Evolutionary conservation across 192 early-diverging fungal species (phyloP), one percentile per base, ranked within the genome.

Genomic region (Coemansia furcata): DNA sequence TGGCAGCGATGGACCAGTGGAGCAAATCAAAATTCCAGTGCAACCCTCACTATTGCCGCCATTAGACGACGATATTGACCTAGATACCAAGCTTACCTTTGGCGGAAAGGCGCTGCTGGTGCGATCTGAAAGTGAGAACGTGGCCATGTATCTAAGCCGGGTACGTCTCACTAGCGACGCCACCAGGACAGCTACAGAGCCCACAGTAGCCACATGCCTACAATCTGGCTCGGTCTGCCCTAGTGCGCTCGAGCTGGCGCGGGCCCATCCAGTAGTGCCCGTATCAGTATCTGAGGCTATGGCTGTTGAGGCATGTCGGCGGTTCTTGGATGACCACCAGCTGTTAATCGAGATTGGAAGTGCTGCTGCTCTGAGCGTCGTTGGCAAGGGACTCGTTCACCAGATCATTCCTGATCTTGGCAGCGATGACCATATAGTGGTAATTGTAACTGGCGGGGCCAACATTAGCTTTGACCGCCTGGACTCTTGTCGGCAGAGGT

Each of bases 391-490:
- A 10, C 71, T 90, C 19, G 75, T 89, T 15, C 72, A 81, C 33
- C 87, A 92, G 59, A 86, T 90, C 32, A 52, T 90, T 35, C 88
- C 89, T 0, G 70, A 82, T 19, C 73, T 92, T 11, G 74, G 67
- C 1, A 65, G 73, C 29, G 66, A 82, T 17, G 85, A 86, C 14
- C 81, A 89, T 60, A 80, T 92, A 8, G 89, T 92, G 6, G 80
- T 92, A 12, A 72, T 92, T 37, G 85, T 90, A 36, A 86, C 86
- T 61, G 90, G 90, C 29, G 89, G 90, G 0, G 86, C 86, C 40
- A 87, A 90, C 66, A 86, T 89, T 29, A 85, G 66, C 61, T 76
- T 92, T 42, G 86, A 85, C 7, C 71, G 82, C 47, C 61, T 92
- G 39, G 83, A 87, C 21, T 63, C 82, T 9, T 89, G 78, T 67